Evolutionary conservation across 768 basidiomycete genomes (phyloP).

Genomic region (Hypsizygus marmoreus): DNA sequence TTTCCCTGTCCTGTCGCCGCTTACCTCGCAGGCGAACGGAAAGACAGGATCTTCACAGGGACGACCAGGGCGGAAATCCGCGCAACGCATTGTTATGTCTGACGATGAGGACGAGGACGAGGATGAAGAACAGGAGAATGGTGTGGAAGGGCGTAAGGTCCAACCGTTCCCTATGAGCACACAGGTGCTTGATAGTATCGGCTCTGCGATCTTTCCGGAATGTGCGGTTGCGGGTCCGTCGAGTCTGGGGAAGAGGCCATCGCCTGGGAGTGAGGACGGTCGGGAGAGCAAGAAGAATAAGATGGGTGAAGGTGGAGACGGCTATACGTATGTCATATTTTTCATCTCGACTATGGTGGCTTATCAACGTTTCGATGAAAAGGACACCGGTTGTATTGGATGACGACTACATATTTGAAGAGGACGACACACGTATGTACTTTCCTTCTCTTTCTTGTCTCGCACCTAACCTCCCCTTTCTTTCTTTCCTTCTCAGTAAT

Average conservation of each 20-base stretch:
- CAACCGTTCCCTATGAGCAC: slow-evolving; percentile 54
- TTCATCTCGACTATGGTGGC: too few species aligned
- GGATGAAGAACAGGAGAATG: slow-evolving; percentile 1
- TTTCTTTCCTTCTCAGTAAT: slow-evolving; percentile 41
- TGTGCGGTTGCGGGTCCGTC: slow-evolving; percentile 13
- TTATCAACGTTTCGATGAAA: slow-evolving; percentile 4
- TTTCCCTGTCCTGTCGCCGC: slow-evolving; percentile 1
- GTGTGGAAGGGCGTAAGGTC: slow-evolving; percentile 4
- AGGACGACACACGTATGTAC: slow-evolving; percentile 46
- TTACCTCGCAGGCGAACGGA: neutral
- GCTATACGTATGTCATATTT: slow-evolving; percentile 18
- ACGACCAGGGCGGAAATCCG: neutral
- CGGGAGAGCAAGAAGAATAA: slow-evolving; percentile 34
- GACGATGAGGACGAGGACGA: slow-evolving; percentile 5
- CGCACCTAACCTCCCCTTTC: slow-evolving; percentile 1
- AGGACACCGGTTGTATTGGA: slow-evolving; percentile 7
- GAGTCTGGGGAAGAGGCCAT: slow-evolving; percentile 20
- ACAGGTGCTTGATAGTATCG: slow-evolving; percentile 41
- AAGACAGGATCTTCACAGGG: neutral
- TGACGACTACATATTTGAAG: slow-evolving; percentile 18
- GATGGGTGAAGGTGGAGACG: slow-evolving; percentile 15
- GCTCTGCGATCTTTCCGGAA: slow-evolving; percentile 27
- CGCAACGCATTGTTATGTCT: neutral
- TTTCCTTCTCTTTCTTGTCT: neutral
- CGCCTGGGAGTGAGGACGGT: slow-evolving; percentile 33